These are phyloP conservation scores for Amanita pseudoporphyria DNA, from an alignment of 768 basidiomycete species.

Conservation along the genomic window DNA sequence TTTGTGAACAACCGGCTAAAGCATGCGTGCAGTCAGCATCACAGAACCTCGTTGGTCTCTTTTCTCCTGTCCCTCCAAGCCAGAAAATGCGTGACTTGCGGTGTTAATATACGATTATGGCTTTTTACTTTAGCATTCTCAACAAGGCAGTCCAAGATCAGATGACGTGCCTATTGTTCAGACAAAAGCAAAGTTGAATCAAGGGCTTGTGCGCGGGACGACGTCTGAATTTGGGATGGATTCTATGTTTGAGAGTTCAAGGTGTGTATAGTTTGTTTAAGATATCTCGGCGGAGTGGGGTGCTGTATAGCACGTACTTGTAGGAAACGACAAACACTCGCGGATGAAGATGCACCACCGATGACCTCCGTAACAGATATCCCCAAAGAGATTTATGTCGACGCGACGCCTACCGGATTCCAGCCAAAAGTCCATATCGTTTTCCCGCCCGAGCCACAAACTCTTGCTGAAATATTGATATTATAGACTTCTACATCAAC, in stretches of 20 bases:
- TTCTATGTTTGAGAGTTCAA: conserved; percentile 74
- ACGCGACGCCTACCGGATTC: conserved; percentile 31
- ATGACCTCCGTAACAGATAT: conserved; percentile 69
- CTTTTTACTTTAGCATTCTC: conserved; percentile 25
- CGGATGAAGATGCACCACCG: conserved; percentile 78
- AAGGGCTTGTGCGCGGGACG: conserved; percentile 51
- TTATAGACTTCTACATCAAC: conserved; percentile 30
- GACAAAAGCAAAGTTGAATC: conserved; percentile 76
- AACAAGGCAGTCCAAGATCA: conserved; percentile 49
- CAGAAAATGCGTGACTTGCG: conserved; percentile 33
- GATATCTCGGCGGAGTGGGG: neutral
- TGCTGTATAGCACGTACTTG: neutral
- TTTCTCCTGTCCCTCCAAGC: neutral
- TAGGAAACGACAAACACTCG: conserved; percentile 51
- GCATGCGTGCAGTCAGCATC: conserved; percentile 39
- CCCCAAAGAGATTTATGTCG: conserved; percentile 43
- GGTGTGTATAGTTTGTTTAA: conserved; percentile 27
- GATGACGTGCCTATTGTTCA: conserved; percentile 70
- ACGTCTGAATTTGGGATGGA: conserved; percentile 73
- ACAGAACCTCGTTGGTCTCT: conserved; percentile 22
- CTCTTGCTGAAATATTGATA: conserved; percentile 3
- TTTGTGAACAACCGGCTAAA: neutral
- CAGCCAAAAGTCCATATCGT: conserved; percentile 35
- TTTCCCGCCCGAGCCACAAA: conserved; percentile 1
- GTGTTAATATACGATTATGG: neutral